Evolutionary conservation across 352 stramenopile genomes (phyloP).

Genomic region (Globisporangium splendens): DNA sequence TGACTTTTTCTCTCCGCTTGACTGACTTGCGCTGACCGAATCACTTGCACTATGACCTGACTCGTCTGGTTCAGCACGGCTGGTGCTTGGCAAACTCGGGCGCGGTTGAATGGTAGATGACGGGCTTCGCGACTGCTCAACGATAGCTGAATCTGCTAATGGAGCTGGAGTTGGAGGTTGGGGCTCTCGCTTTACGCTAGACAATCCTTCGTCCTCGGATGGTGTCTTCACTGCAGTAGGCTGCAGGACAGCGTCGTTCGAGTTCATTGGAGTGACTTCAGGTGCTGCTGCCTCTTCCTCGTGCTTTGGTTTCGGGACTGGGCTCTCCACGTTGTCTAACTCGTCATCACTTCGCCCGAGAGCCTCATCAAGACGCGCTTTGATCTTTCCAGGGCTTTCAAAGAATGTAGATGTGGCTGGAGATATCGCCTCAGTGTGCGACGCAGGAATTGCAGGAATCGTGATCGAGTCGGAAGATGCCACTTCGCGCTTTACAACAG

Average conservation of each 20-base stretch:
- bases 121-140: background rate
- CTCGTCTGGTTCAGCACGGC: conserved; percentile 15
- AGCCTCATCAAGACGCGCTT: conserved; percentile 45
- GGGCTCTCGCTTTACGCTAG: background rate
- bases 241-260: background rate
- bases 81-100: background rate
- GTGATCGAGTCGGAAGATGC: conserved; percentile 4
- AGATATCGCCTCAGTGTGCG: conserved; percentile 13
- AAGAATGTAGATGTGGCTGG: conserved; percentile 26
- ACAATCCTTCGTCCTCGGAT: background rate
- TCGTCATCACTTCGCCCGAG: conserved; percentile 54
- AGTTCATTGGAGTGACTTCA: background rate
- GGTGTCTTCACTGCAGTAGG: background rate
- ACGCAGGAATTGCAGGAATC: conserved; percentile 1
- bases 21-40: conserved; percentile 14
- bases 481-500: background rate
- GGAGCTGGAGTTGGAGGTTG: background rate
- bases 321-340: conserved; percentile 20
- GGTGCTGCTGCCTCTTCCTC: background rate
- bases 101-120: background rate
- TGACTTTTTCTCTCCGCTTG: conserved; percentile 18
- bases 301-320: background rate
- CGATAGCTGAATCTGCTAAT: background rate
- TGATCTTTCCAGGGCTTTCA: conserved; percentile 46
- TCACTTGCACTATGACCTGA: conserved; percentile 13